Evolutionary conservation across 306 rosid genomes (phyloP), one percentile per base, ranked within the genome.

Genomic region (Trifolium dubium): DNA sequence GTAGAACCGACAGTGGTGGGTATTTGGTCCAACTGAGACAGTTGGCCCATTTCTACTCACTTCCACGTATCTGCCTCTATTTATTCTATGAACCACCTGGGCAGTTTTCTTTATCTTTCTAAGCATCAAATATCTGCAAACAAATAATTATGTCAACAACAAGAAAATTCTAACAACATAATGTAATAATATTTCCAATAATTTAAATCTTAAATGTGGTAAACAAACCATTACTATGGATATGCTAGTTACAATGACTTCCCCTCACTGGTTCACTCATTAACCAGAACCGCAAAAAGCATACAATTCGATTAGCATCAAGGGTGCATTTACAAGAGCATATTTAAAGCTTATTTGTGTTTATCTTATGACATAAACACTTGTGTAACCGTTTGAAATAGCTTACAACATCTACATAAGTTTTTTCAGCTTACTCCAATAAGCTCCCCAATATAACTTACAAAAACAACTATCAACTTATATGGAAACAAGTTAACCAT

Each of bases 41-140:
- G 71, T 13, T 18, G 83, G 79, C 81, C 90, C 92, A 83, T 86
- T 68, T 82, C 83, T 85, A 60, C 76, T 83, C 41, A 60, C 75
- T 76, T 73, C 86, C 14, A 73, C 43, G 64, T 66, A 77, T 49
- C 89, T 79, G 64, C 73, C 74, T 66, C 77, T 78, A 50, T 62
- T 82, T 80, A 59, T 46, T 64, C 77, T 88, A 77, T 78, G 76
- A 43, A 81, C 75, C 13, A 85, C 85, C 31, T 43, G 82, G 1
- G 76, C 84, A 77, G 79, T 87, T 71, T 84, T 87, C 67, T 67
- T 86, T 80, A 82, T 77, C 74, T 67, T 51, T 79, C 83, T 78
- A 66, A 90, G 88, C 83, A 92, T 88, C 84, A 89, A 88, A 84
- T 72, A 83, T 80, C 99, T 94, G 92, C 90, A 75, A 55, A 73